Evolutionary conservation across 345 rosid genomes (phyloP), one percentile per base, ranked within the genome.

Genomic region (Citrus maxima): DNA sequence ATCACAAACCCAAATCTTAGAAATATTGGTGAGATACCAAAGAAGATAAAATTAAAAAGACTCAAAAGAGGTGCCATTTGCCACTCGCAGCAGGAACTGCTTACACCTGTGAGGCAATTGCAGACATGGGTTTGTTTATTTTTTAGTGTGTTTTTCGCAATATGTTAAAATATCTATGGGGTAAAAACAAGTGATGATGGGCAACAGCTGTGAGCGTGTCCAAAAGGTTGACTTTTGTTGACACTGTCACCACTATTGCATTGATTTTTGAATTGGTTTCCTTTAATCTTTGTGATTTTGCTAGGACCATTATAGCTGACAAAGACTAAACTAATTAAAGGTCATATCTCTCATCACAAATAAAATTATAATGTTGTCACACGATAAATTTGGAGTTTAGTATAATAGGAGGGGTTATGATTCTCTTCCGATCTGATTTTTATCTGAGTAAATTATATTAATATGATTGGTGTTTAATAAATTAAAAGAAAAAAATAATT

Each of bases 121-220:
- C 28, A 54, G 62, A 38, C 42, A 30, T 34, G 61, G 75, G n/a
- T 40, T 59, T 19, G 35, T 19, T 60, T 73, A n/a, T 21, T 38
- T 38, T 6, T 6, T 32, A 74, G 79, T 34, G 68, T 46, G 51
- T 46, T 22, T 19, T 10, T 46, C n/a, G 49, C 9, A 66, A 19
- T 19, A 54, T 69, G 81, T 78, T 64, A 21, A 25, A 8, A 49
- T 51, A 42, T 62, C 10, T 37, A 14, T 32, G 19, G 22, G 32
- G 4, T 13, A 49, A 60, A 32, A 42, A 25, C 66, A 51, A 14
- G 73, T n/a, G 84, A 71, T 63, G 74, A 72, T 84, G 90, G 84
- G 25, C 75, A 81, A 83, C 88, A 88, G 89, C 90, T 86, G 89
- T 84, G 30, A 28, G 69, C 77, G 62, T 65, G 83, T 73, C 69